phyloP scores from a whole-genome alignment of 331 rosid species.

The Quercus phellos region DNA sequence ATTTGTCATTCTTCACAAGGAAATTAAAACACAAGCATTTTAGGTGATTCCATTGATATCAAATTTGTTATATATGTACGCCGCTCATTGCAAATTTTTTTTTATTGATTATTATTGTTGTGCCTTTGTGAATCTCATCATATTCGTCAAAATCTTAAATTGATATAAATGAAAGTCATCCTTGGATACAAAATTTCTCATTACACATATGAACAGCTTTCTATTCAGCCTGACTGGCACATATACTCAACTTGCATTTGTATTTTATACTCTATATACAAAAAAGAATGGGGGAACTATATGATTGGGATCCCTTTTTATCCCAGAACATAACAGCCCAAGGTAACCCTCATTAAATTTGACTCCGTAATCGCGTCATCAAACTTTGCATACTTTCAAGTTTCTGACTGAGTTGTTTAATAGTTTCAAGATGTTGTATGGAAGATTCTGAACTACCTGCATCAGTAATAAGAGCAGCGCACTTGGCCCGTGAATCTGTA shows the following conservation, averaged over 20 bases:
- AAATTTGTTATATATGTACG: too few species aligned
- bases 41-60: too few species aligned
- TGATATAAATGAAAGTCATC: neutral
- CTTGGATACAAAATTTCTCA: slow-evolving; percentile 45
- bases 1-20: too few species aligned
- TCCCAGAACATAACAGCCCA: slow-evolving; percentile 24
- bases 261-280: slow-evolving; percentile 40
- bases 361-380: slow-evolving; percentile 54
- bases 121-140: neutral
- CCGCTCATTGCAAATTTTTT: too few species aligned
- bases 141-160: neutral
- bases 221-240: slow-evolving; percentile 25
- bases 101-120: too few species aligned
- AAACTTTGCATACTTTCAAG: slow-evolving; percentile 64
- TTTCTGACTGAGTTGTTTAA: slow-evolving; percentile 58
- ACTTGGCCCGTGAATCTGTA: slow-evolving; percentile 54
- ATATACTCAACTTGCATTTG: slow-evolving; percentile 31
- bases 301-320: slow-evolving; percentile 27
- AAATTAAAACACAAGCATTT: too few species aligned
- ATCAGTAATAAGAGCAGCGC: slow-evolving; percentile 41
- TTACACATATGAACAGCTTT: slow-evolving; percentile 19
- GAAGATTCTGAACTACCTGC: slow-evolving; percentile 45
- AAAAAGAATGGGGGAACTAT: slow-evolving; percentile 43
- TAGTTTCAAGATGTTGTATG: slow-evolving; percentile 35
- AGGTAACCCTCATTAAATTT: slow-evolving; percentile 31